Percentiles rank a stretch among this genome's conserved stretches.
These are phyloP conservation scores for Epichloe aotearoae DNA, from an alignment of 2,329 filamentous ascomycete species.

Conservation along the genomic window DNA sequence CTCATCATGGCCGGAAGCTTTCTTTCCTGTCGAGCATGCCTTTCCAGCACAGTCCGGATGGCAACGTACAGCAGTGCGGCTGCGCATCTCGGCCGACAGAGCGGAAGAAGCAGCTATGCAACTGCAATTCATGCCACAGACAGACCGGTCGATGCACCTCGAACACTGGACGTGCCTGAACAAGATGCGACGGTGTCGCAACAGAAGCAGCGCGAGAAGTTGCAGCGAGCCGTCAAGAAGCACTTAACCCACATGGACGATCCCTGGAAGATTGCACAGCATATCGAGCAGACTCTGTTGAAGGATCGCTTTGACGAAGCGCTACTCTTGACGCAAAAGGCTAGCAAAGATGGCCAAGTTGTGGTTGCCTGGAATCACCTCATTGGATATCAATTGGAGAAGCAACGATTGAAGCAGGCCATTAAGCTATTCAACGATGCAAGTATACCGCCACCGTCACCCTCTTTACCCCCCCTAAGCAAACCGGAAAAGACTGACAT, in stretches of 20 bases:
- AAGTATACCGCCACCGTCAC: conserved; percentile 11
- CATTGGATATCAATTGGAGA: conserved; percentile 55
- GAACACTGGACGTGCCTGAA: conserved; percentile 9
- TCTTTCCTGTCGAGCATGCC: conserved; percentile 14
- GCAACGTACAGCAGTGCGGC: conserved; percentile 3
- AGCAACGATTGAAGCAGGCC: conserved; percentile 47
- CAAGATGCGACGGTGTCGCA: conserved; percentile 5
- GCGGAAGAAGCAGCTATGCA: conserved; percentile 7
- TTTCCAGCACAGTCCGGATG: conserved; percentile 14
- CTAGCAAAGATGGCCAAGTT: conserved; percentile 51
- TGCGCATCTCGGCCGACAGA: conserved; percentile 4
- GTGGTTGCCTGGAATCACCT: conserved; percentile 81
- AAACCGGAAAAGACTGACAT: background rate
- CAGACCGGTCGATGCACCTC: conserved; percentile 11
- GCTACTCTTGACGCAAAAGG: conserved; percentile 50
- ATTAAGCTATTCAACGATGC: conserved; percentile 85
- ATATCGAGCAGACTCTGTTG: conserved; percentile 47
- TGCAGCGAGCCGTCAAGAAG: conserved; percentile 30
- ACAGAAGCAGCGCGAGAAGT: conserved; percentile 14
- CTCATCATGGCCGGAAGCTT: conserved; percentile 15
- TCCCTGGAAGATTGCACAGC: conserved; percentile 57
- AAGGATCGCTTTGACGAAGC: conserved; percentile 53
- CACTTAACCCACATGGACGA: conserved; percentile 55
- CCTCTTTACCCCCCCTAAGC: background rate
- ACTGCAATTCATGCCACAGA: conserved; percentile 3